Base-by-base conservation (phyloP, 129 eudicot genomes). In the Saposhnikovia divaricata region DNA sequence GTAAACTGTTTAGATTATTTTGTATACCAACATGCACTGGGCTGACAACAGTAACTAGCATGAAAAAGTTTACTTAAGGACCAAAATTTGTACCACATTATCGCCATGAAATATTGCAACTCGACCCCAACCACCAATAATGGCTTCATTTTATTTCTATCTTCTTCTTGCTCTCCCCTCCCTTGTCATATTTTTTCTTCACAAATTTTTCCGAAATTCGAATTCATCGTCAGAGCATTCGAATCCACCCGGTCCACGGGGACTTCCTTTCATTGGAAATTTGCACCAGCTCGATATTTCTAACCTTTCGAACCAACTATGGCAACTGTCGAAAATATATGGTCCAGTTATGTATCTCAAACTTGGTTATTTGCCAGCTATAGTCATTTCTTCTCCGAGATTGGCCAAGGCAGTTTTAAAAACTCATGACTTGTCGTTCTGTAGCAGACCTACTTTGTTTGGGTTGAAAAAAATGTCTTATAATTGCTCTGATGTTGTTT, bases 401-500 rank as follows among this genome's bases (percentile, higher is more conserved):
- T 31, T 79, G 69, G 88, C 88, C 3, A 63, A 74, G 46, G 80
- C 74, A 18, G 82, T 81, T 3, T 16, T 88, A 51, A 84, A 85
- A 72, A 82, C 87, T 14, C 82, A 89, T 21, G 92, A 89, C 75
- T 59, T 31, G 18, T 76, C 51, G 38, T 84, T 84, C 38, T 80
- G 83, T 39, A 72, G 83, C 73, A 78, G 90, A 77, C 90, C 88
- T 4, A 45, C 81, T 19, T 45, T 82, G 23, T 47, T 84, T 0
- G 87, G 84, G 27, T 77, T 45, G 27, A 34, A 80, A 19, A 82
- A 74, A 63, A 28, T 86, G 31, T 84, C 84, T 9, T 89, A 86
- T 77, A 80, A 78, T 57, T 39, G 77, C 77, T 63, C 59, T 28
- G 85, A 83, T 76, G 45, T 88, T 25, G 79, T 79, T 21, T 69